phyloP scores from a whole-genome alignment of 257 asterid species.

The Primulina huaijiensis region DNA sequence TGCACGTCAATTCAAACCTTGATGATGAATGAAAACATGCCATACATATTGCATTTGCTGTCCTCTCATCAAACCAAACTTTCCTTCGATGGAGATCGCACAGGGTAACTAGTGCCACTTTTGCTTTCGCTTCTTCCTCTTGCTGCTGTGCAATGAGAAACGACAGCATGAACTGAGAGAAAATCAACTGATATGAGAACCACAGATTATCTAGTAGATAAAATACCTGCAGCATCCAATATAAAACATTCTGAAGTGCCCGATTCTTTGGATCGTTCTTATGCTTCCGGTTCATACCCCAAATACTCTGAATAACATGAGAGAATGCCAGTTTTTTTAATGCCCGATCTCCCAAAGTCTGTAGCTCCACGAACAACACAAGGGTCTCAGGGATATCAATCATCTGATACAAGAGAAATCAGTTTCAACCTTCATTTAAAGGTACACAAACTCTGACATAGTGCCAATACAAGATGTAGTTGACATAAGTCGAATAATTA shows the following conservation, averaged over 20 bases:
- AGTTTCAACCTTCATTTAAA: slow-evolving; percentile 14
- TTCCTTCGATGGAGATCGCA: slow-evolving; percentile 83
- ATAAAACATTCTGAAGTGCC: slow-evolving; percentile 72
- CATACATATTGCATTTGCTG: slow-evolving; percentile 85
- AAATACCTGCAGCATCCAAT: slow-evolving; percentile 73
- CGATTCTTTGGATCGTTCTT: slow-evolving; percentile 79
- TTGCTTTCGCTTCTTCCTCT: slow-evolving; percentile 88
- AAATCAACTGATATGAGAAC: too few species aligned
- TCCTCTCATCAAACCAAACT: slow-evolving; percentile 88
- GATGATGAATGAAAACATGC: slow-evolving; percentile 83
- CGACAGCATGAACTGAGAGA: too few species aligned
- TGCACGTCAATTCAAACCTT: slow-evolving; percentile 35
- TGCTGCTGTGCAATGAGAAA: slow-evolving; percentile 40
- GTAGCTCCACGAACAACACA: slow-evolving; percentile 85
- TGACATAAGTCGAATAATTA: too few species aligned
- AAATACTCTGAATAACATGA: slow-evolving; percentile 66
- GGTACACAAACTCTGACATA: not conserved
- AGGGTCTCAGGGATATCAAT: slow-evolving; percentile 67
- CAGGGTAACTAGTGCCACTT: slow-evolving; percentile 66
- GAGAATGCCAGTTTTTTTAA: slow-evolving; percentile 63
- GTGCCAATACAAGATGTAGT: not conserved
- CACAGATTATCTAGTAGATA: slow-evolving; percentile 7
- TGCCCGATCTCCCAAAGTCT: slow-evolving; percentile 67
- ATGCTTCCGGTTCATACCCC: slow-evolving; percentile 80
- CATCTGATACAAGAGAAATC: slow-evolving; percentile 36